Base-by-base conservation (phyloP, 2,329 filamentous ascomycete species). In the Polytolypa hystricis region DNA sequence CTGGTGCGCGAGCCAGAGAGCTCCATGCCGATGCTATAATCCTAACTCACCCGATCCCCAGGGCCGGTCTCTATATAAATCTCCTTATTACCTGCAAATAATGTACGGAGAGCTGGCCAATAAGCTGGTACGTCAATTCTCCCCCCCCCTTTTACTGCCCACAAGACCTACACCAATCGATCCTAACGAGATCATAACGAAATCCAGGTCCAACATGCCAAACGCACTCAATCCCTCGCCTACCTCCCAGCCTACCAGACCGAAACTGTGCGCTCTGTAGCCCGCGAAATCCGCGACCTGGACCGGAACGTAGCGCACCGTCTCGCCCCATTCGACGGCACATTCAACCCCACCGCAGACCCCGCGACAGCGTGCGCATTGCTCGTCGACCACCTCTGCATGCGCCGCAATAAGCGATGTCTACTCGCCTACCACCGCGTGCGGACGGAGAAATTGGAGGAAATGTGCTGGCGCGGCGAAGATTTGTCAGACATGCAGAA, bases 331-430 rank as follows among this genome's bases (percentile, higher is more conserved):
- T 91, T 89, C 56, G 76, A 82, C 45, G 82, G 81, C 42, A 80
- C 79, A 0, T 96, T 96, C 66, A 80, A 94, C 49, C 89, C 86
- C 0, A 74, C 79, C 11, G 73, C 79, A 8, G 79, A 95, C 51
- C 84, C 85, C 30, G 84, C 83, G 7, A 81, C 81, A 20, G 87
- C 89, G 3, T 93, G 85, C 55, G 84, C 84, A 2, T 70, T 98
- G 16, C 75, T 98, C 15, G 87, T 96, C 42, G 84, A 95, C 57
- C 89, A 98, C 56, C 68, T 98, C 8, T 86, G 84, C 48, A 95
- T 96, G 82, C 79, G 91, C 33, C 75, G 91, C 38, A 94, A 98
- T 60, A 98, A 98, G 61, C 80, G 91, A 29, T 98, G 91, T 54
- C 70, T 98, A 14, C 74, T 98, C 5, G 87, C 89, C 3, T 98